These are phyloP conservation scores for Lipomyces kockii DNA, from an alignment of 805 yeast species.

Conservation along the genomic window DNA sequence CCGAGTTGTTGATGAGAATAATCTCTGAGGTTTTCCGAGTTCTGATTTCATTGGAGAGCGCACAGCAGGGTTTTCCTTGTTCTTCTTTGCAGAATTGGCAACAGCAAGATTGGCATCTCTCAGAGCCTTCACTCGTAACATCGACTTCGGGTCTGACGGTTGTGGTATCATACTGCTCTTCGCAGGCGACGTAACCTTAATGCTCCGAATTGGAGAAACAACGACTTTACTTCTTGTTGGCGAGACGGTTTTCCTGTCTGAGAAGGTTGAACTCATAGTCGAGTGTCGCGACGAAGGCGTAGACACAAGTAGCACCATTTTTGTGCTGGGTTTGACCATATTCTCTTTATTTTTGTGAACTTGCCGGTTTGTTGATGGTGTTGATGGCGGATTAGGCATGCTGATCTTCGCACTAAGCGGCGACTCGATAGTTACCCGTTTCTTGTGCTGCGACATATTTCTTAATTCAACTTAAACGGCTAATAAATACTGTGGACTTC, in stretches of 20 bases:
- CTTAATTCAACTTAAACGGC: not conserved
- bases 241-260: not conserved
- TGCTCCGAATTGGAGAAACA: not conserved
- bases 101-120: slow-evolving; percentile 25
- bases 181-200: slow-evolving; percentile 8
- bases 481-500: not conserved
- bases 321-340: not conserved
- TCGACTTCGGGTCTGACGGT: slow-evolving; percentile 16
- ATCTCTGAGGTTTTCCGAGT: slow-evolving; percentile 30
- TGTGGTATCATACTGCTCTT: slow-evolving; percentile 15
- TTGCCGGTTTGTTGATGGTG: not conserved
- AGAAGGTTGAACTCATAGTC: not conserved
- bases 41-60: slow-evolving; percentile 21
- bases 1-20: slow-evolving; percentile 7
- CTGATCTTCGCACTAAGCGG: not conserved
- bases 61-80: slow-evolving; percentile 5
- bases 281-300: slow-evolving; percentile 10
- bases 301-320: slow-evolving; percentile 1
- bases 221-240: not conserved
- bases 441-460: not conserved
- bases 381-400: slow-evolving; percentile 7
- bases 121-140: slow-evolving; percentile 27
- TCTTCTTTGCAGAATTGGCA: slow-evolving; percentile 19
- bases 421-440: slow-evolving; percentile 1
- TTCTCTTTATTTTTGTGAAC: not conserved